Evolutionary conservation across 768 basidiomycete genomes (phyloP), one percentile per base, ranked within the genome.

Genomic region (Leccinum longicurvipes): DNA sequence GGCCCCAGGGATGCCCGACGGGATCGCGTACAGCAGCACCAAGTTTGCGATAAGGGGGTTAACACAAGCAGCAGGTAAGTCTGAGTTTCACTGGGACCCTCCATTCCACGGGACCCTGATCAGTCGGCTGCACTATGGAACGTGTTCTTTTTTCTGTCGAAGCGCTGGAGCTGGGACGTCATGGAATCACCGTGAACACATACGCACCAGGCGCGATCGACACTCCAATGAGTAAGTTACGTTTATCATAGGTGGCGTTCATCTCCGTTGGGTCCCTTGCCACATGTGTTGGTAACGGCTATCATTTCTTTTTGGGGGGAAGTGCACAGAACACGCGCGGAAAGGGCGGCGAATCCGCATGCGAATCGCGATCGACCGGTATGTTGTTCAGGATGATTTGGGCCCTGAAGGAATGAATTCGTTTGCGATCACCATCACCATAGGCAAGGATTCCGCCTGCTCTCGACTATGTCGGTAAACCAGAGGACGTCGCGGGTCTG

Each of bases 171-270:
- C 61, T 77, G 4, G 76, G 67, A 8, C 58, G 57, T 25, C 58
- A 77, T 53, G 63, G 63, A 6, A 79, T 79, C 32, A 77, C 73
- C 1, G 76, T 77, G 17, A 79, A 79, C 34, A 71, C 74, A 2
- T 77, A 77, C 49, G 76, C 42, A 2, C 66, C 51, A 3, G 61
- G 61, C 7, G 61, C 47, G 17, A 58, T 55, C 27, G 32, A 53
- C 19, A 60, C 46, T 9, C 45, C 45, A 11, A 56, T 51, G 29
- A 25, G 59, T 56, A 56, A 36, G 34, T 36, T 36, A 36, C 34
- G 17, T 34, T 34, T 36, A n/a, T 36, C n/a, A n/a, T n/a, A n/a
- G 66, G 72, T 53, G 44, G 10, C 23, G 27, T 49, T 31, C 28
- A n/a, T 52, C n/a, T 50, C 47, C 45, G 42, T 14, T 28, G 19